phyloP scores from a whole-genome alignment of 1,139 yeast genomes.

The Yamadazyma diospyri region DNA sequence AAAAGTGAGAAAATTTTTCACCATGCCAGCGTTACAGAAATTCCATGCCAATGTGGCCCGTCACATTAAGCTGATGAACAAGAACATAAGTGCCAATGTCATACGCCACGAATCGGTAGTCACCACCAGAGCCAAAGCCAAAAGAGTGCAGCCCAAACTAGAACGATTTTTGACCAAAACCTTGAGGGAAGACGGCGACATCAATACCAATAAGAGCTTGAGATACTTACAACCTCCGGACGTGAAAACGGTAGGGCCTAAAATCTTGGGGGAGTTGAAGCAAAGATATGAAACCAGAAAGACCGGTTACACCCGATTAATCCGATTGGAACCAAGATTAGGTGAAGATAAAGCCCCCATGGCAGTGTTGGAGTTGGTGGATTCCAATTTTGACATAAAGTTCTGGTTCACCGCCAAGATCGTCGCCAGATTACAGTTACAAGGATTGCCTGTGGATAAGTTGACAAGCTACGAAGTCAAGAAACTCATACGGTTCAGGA shows the following conservation, averaged over 20 bases:
- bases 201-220: constrained; percentile 21
- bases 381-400: constrained; percentile 66
- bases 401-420: constrained; percentile 75
- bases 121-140: constrained; percentile 45
- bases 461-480: constrained; percentile 56
- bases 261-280: constrained; percentile 62
- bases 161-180: constrained; percentile 38
- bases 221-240: constrained; percentile 42
- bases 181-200: constrained; percentile 18
- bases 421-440: constrained; percentile 75
- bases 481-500: constrained; percentile 45
- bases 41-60: constrained; percentile 43
- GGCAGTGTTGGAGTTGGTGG: constrained; percentile 85
- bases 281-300: constrained; percentile 59
- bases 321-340: constrained; percentile 79
- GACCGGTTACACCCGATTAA: constrained; percentile 85
- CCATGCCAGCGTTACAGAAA: constrained; percentile 44
- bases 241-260: constrained; percentile 42
- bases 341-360: constrained; percentile 90
- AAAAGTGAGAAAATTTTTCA: constrained; percentile 8
- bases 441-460: constrained; percentile 58
- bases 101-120: constrained; percentile 46
- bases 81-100: constrained; percentile 43
- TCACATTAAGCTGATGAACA: constrained; percentile 45
- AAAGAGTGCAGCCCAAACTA: constrained; percentile 43